Base-by-base conservation (phyloP, 805 yeast genomes). In the Metschnikowia amazonensis region DNA sequence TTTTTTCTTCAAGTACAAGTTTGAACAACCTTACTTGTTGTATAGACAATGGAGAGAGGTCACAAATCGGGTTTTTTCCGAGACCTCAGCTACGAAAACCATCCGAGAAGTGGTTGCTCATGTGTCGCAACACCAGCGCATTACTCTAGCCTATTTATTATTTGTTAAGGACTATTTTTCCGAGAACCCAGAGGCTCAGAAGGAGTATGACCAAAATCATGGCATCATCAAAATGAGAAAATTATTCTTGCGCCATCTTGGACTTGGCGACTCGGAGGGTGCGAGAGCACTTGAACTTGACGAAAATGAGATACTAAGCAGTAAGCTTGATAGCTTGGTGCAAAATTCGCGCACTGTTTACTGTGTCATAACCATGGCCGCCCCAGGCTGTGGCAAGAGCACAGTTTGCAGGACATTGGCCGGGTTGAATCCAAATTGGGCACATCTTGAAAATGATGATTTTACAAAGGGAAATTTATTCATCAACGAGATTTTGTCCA, bases 351-450 rank as follows among this genome's bases (percentile, higher is more conserved):
- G 32, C n/a, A 40, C 48, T n/a, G 47, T 44, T 2, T 86, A 80
- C 60, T 77, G 87, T 0, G 55, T 94, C 1, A 76, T 89, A 1
- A 90, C 98, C 0, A 80, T 90, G 8, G 90, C 97, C 0, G 87
- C 96, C 0, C 79, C 92, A 42, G 98, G 97, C 0, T 87, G 97
- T 64, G 99, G 99, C 5, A 94, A 94, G 59, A 89, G 97, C 0
- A 88, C 97, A 0, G 77, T 86, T 0, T 79, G 87, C 3, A 61
- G 77, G 38, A 82, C 89, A 0, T 66, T 94, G 33, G 54, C 59
- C 0, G 59, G 74, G 10, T 60, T 90, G 16, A 82, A 72, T 45
- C 81, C 83, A 0, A 59, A 66, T 0, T 84, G 96, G 86, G 82
- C 77, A 0, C 86, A 83, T 55, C 72, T 86, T 10, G 96, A 89